phyloP scores from a whole-genome alignment of 345 rosid genomes.

The Alliaria petiolata region DNA sequence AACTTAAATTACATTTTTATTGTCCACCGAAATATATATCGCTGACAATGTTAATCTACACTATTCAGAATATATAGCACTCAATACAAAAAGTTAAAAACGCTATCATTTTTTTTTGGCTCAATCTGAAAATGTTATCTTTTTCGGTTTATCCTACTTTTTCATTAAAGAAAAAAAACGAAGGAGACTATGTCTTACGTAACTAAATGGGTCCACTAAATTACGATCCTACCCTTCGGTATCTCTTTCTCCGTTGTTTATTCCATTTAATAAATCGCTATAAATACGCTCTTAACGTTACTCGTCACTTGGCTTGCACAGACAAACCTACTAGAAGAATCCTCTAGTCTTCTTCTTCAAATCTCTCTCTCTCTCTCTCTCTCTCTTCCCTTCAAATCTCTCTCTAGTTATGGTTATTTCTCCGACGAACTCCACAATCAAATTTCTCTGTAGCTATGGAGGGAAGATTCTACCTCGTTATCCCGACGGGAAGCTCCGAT shows the following conservation, averaged over 20 bases:
- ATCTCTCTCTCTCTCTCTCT: not conserved
- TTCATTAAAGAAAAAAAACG: not conserved
- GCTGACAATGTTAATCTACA: not conserved
- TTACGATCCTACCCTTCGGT: constrained; percentile 25
- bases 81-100: constrained; percentile 3
- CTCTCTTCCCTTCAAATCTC: not conserved
- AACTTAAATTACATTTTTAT: not conserved
- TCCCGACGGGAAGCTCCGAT: constrained; percentile 91
- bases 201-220: constrained; percentile 4
- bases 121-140: not conserved
- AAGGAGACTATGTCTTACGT: constrained; percentile 21
- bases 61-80: too few species aligned
- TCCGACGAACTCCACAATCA: constrained; percentile 43
- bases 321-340: constrained; percentile 25
- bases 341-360: not conserved
- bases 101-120: not conserved
- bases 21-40: not conserved
- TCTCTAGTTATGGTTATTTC: constrained; percentile 18
- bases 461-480: constrained; percentile 87
- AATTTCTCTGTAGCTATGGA: constrained; percentile 90
- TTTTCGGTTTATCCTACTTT: not conserved
- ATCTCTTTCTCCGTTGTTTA: not conserved
- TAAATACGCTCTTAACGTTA: constrained; percentile 22
- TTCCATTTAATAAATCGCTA: constrained; percentile 9
- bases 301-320: constrained; percentile 29